phyloP scores from a whole-genome alignment of 116 monocot species.

The Phalaenopsis hybrid region DNA sequence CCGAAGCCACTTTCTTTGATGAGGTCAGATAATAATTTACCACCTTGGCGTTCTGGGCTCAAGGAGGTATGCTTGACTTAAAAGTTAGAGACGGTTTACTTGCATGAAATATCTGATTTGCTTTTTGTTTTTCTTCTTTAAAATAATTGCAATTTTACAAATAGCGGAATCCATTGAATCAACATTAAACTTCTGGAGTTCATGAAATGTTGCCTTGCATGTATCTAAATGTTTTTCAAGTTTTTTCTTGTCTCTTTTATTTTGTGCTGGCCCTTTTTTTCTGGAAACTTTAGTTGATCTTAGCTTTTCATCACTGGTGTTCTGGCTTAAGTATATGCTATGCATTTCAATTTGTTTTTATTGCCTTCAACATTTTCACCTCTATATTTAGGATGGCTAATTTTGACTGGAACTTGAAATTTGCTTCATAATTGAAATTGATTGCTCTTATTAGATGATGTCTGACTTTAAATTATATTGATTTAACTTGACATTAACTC shows the following conservation, averaged over 20 bases:
- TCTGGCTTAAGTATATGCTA: neutral
- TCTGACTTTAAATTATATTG: no score
- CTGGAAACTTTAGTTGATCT: neutral
- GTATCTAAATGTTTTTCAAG: neutral
- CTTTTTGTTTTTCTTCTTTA: neutral
- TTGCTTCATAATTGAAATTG: no score
- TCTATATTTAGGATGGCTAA: neutral
- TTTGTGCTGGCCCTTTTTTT: neutral
- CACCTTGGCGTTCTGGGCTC: slow-evolving; percentile 79
- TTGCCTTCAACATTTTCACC: neutral
- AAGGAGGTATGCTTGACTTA: slow-evolving; percentile 48
- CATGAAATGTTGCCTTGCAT: neutral
- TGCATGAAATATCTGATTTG: neutral
- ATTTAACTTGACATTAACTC: no score
- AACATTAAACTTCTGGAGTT: no score
- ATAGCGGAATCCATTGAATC: no score
- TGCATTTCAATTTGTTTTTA: neutral
- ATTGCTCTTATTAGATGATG: no score
- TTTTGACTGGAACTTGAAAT: no score
- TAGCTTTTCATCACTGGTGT: neutral
- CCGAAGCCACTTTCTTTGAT: slow-evolving; percentile 65
- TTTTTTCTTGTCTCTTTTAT: neutral
- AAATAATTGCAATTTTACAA: neutral
- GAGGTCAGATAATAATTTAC: slow-evolving; percentile 89
- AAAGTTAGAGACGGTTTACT: slow-evolving; percentile 4